Conservation (phyloP, 768 basidiomycete species). For the Pisolithus microcarpus region DNA sequence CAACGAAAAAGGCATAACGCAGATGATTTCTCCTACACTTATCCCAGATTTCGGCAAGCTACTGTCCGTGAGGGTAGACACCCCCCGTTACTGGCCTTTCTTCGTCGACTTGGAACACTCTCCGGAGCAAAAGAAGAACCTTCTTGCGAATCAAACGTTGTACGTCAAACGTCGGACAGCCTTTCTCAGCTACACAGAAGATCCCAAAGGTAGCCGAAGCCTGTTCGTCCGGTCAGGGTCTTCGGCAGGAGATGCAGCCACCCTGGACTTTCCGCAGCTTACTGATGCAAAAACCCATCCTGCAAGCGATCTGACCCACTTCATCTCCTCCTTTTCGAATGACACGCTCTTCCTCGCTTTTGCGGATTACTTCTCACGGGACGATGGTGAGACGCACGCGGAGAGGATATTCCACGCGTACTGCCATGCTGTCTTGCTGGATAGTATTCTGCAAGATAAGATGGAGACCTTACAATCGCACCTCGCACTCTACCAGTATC, state of each 20-base stretch:
- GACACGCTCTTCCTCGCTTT: conserved; percentile 74
- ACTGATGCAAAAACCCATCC: conserved; percentile 60
- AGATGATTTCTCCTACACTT: conserved; percentile 86
- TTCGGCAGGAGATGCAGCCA: conserved; percentile 76
- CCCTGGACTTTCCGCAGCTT: conserved; percentile 76
- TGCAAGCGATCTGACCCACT: conserved; percentile 70
- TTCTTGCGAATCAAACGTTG: conserved; percentile 74
- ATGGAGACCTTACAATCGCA: conserved; percentile 70
- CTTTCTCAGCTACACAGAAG: conserved; percentile 88
- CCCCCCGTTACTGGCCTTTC: conserved; percentile 93
- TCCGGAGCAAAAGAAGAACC: conserved; percentile 56
- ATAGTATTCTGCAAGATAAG: conserved; percentile 90
- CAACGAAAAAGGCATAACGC: conserved; percentile 53
- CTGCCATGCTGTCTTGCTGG: conserved; percentile 70
- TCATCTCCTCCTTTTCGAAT: conserved; percentile 84
- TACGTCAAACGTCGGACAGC: conserved; percentile 91
- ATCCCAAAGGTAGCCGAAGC: conserved; percentile 88
- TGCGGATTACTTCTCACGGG: conserved; percentile 69
- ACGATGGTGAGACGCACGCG: conserved; percentile 47
- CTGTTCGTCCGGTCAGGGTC: conserved; percentile 85
- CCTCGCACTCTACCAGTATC: conserved; percentile 62
- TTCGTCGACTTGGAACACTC: conserved; percentile 69
- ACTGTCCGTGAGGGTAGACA: conserved; percentile 79
- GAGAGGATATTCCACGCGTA: conserved; percentile 64
- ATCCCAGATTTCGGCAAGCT: conserved; percentile 84